Evolutionary conservation across 2,329 filamentous ascomycete genomes (phyloP).

Genomic region (Dactylella cylindrospora): DNA sequence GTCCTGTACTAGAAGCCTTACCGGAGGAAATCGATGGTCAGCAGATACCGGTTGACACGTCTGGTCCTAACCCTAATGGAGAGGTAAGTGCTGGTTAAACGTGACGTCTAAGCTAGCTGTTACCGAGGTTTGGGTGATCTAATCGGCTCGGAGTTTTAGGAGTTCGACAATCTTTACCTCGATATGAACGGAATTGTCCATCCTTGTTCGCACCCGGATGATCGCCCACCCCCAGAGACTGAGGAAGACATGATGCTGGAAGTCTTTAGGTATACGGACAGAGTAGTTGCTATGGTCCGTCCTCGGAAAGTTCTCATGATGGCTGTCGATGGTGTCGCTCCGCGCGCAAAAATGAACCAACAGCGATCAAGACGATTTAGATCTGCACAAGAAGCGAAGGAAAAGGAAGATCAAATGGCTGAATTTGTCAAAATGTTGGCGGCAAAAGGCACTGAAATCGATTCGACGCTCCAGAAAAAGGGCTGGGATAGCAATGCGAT

Average conservation of each 20-base stretch:
- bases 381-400: slow-evolving; percentile 87
- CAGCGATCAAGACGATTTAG: slow-evolving; percentile 95
- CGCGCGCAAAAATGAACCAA: slow-evolving; percentile 99
- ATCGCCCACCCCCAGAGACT: slow-evolving; percentile 82
- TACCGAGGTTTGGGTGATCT: no score
- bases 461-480: slow-evolving; percentile 72
- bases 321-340: slow-evolving; percentile 95
- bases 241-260: slow-evolving; percentile 99
- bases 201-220: slow-evolving; percentile 96
- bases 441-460: slow-evolving; percentile 67
- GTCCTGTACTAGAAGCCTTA: slow-evolving; percentile 81
- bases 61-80: slow-evolving; percentile 86
- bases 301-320: slow-evolving; percentile 96
- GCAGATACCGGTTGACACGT: slow-evolving; percentile 80
- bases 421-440: slow-evolving; percentile 83
- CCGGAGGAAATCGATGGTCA: slow-evolving; percentile 80
- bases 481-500: slow-evolving; percentile 80
- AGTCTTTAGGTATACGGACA: slow-evolving; percentile 97
- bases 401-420: slow-evolving; percentile 88
- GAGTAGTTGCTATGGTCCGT: slow-evolving; percentile 97
- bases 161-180: slow-evolving; percentile 95
- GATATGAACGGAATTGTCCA: slow-evolving; percentile 99
- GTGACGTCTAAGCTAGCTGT: background rate
- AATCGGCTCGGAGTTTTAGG: slow-evolving; percentile 55
- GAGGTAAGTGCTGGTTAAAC: slow-evolving; percentile 56